phyloP scores from a whole-genome alignment of 2,329 filamentous ascomycete species.

The Dothistroma septosporum region DNA sequence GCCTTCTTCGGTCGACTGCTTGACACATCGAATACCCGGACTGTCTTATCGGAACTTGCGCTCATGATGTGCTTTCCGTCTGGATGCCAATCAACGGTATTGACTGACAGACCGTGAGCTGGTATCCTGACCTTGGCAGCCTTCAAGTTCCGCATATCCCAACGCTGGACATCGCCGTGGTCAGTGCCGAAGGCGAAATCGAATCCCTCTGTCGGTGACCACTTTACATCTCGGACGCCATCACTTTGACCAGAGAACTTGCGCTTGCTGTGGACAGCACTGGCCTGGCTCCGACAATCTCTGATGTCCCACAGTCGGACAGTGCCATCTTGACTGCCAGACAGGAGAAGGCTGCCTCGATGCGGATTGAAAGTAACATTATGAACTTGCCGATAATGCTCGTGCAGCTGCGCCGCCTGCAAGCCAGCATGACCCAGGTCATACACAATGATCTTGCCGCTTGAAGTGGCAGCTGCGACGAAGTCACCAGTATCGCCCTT shows the following conservation, averaged over 20 bases:
- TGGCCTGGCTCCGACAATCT: constrained; percentile 43
- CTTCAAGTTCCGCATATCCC: constrained; percentile 58
- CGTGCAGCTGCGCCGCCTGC: constrained; percentile 59
- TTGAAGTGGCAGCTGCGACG: constrained; percentile 61
- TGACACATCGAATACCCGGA: constrained; percentile 63
- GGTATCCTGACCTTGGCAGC: constrained; percentile 57
- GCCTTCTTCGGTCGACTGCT: constrained; percentile 56
- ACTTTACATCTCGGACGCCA: constrained; percentile 60
- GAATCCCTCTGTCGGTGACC: constrained; percentile 60
- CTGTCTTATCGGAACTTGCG: constrained; percentile 58
- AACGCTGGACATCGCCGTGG: constrained; percentile 59
- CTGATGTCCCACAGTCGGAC: constrained; percentile 63
- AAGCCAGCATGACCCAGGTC: constrained; percentile 59
- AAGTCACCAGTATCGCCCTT: constrained; percentile 57
- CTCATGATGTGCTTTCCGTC: constrained; percentile 62
- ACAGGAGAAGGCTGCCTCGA: constrained; percentile 56
- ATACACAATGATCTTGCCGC: constrained; percentile 62
- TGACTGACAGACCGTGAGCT: constrained; percentile 56
- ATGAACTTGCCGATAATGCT: constrained; percentile 63
- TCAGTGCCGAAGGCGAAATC: constrained; percentile 63
- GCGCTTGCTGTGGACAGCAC: constrained; percentile 52
- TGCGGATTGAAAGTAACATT: constrained; percentile 62
- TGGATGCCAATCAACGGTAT: constrained; percentile 63
- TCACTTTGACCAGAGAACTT: constrained; percentile 56
- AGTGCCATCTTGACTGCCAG: constrained; percentile 61